Evolutionary conservation across 192 early-diverging fungal species (phyloP).

Genomic region (Umbelopsis isabellina): DNA sequence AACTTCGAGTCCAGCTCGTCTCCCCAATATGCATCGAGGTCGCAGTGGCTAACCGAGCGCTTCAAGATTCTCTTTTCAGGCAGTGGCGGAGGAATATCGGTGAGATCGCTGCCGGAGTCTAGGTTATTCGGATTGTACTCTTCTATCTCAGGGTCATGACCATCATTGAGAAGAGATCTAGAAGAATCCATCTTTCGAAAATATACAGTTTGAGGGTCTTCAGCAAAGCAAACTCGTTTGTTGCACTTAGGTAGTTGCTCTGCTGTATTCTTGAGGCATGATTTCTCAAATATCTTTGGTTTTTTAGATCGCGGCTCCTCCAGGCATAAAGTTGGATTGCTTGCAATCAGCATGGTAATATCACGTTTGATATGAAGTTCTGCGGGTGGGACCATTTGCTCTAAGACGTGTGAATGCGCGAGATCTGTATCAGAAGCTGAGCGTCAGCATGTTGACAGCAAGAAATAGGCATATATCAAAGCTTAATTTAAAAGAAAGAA

Average conservation of each 20-base stretch:
- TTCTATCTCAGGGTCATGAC: not conserved
- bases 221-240: not conserved
- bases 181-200: not conserved
- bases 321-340: not conserved
- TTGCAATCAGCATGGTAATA: not conserved
- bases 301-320: conserved; percentile 6
- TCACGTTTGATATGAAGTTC: not conserved
- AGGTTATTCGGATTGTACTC: not conserved
- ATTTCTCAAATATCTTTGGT: not conserved
- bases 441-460: too few species aligned
- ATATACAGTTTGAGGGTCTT: not conserved
- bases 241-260: not conserved
- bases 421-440: too few species aligned
- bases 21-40: conserved; percentile 2
- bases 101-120: not conserved
- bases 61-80: not conserved
- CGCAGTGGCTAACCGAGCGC: not conserved
- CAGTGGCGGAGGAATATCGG: not conserved
- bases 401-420: too few species aligned
- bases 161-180: not conserved
- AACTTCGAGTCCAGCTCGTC: conserved; percentile 16
- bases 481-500: too few species aligned
- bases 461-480: too few species aligned
- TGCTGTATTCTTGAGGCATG: not conserved
- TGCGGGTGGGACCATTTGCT: too few species aligned